Evolutionary conservation across 2,329 filamentous ascomycete genomes (phyloP).

Genomic region (Sclerotinia borealis): DNA sequence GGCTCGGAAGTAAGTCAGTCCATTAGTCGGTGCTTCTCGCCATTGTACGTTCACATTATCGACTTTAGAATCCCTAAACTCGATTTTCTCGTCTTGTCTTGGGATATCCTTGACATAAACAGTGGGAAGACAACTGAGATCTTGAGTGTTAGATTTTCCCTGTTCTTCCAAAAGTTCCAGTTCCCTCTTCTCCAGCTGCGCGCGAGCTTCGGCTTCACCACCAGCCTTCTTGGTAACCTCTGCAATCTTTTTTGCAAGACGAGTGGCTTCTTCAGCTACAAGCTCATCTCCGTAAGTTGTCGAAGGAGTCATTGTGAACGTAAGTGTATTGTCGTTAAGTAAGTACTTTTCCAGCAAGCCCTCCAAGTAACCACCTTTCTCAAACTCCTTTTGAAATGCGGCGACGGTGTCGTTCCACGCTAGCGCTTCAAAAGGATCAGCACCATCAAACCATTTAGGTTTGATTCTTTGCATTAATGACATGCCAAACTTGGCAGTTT

Average conservation of each 20-base stretch:
- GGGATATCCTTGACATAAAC: slow-evolving; percentile 87
- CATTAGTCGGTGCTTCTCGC: slow-evolving; percentile 90
- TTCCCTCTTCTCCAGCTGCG: slow-evolving; percentile 71
- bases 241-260: slow-evolving; percentile 68
- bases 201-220: slow-evolving; percentile 63
- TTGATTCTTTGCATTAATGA: slow-evolving; percentile 82
- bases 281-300: slow-evolving; percentile 67
- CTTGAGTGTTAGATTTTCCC: slow-evolving; percentile 75
- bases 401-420: slow-evolving; percentile 87
- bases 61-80: slow-evolving; percentile 57
- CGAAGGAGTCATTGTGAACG: slow-evolving; percentile 91
- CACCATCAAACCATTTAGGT: slow-evolving; percentile 91
- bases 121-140: slow-evolving; percentile 81
- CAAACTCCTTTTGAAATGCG: slow-evolving; percentile 72
- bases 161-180: slow-evolving; percentile 75
- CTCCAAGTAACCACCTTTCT: slow-evolving; percentile 75
- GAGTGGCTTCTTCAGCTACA: slow-evolving; percentile 66
- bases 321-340: slow-evolving; percentile 77
- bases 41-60: slow-evolving; percentile 71
- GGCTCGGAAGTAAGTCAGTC: slow-evolving; percentile 90
- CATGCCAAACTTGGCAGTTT: slow-evolving; percentile 93
- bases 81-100: slow-evolving; percentile 58
- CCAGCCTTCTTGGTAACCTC: slow-evolving; percentile 63
- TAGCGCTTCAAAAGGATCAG: slow-evolving; percentile 84
- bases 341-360: slow-evolving; percentile 83